Conservation (phyloP, 73 alveolate genomes). For the Uronychia setigera region DNA sequence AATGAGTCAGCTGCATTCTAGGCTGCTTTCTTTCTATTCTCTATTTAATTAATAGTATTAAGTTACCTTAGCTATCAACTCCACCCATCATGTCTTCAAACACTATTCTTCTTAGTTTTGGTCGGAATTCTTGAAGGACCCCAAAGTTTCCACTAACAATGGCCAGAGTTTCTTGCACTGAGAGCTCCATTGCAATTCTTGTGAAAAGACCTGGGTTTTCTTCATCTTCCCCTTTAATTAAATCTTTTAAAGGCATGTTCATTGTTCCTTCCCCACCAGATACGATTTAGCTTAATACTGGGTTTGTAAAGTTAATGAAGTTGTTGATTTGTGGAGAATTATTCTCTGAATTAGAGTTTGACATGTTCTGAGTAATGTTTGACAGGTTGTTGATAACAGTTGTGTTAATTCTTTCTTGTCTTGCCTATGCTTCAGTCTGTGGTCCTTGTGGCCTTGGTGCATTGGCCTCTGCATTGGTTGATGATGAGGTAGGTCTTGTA, state of each 20-base stretch:
- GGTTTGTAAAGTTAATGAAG: not conserved
- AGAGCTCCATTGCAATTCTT: slow-evolving; percentile 1
- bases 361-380: not conserved
- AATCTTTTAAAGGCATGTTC: not conserved
- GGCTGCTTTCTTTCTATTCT: slow-evolving; percentile 22
- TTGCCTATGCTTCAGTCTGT: not conserved
- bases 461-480: not conserved
- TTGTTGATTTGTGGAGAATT: slow-evolving; percentile 1
- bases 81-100: slow-evolving; percentile 21
- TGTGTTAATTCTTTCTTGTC: slow-evolving; percentile 3
- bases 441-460: slow-evolving; percentile 4
- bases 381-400: not conserved
- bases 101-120: not conserved
- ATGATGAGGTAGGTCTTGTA: not conserved
- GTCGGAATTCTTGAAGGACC: slow-evolving; percentile 13
- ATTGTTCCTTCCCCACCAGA: not conserved
- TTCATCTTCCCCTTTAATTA: not conserved
- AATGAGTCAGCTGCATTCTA: slow-evolving; percentile 19
- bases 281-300: not conserved
- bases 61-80: slow-evolving; percentile 42
- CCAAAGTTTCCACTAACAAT: slow-evolving; percentile 39
- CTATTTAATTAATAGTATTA: too few relatives aligned
- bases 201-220: not conserved
- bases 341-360: not conserved
- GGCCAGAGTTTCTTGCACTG: slow-evolving; percentile 39